Evolutionary conservation across 1,284 basidiomycete species (phyloP).

Genomic region (Earliella scabrosa): DNA sequence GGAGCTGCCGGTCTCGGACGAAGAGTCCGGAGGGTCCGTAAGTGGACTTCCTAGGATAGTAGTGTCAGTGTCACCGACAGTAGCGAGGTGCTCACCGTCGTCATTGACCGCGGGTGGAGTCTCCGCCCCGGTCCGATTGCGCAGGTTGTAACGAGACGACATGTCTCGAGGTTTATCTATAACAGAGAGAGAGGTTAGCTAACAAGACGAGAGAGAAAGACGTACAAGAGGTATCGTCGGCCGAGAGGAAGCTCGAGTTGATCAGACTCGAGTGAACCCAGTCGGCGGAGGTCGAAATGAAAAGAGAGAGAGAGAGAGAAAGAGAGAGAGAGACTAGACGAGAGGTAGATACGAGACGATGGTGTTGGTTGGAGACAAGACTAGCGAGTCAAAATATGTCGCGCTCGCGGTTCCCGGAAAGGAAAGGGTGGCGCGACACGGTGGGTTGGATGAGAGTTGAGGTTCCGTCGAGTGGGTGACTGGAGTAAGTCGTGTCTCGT

Average conservation of each 20-base stretch:
- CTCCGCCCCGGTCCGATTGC: neutral
- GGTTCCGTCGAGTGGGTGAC: too few relatives aligned
- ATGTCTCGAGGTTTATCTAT: neutral
- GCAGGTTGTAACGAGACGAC: slow-evolving; percentile 8
- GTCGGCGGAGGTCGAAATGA: too few relatives aligned
- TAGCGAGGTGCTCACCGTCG: neutral
- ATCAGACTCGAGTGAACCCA: slow-evolving; percentile 6
- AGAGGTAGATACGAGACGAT: too few relatives aligned
- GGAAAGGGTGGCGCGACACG: too few relatives aligned
- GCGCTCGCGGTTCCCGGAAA: too few relatives aligned
- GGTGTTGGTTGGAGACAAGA: too few relatives aligned
- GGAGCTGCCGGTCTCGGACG: neutral
- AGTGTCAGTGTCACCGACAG: neutral
- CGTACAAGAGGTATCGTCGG: neutral
- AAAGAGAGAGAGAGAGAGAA: neutral
- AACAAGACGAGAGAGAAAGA: neutral
- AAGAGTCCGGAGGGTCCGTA: neutral
- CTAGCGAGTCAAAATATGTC: too few relatives aligned
- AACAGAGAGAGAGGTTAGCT: neutral
- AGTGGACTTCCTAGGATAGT: neutral
- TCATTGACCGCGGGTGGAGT: neutral
- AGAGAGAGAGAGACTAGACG: too few relatives aligned
- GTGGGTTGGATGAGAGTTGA: too few relatives aligned
- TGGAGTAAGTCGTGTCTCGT: too few relatives aligned
- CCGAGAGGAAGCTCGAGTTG: slow-evolving; percentile 3